Evolutionary conservation across 257 asterid species (phyloP), one percentile per base, ranked within the genome.

Genomic region (Anisodus acutangulus): DNA sequence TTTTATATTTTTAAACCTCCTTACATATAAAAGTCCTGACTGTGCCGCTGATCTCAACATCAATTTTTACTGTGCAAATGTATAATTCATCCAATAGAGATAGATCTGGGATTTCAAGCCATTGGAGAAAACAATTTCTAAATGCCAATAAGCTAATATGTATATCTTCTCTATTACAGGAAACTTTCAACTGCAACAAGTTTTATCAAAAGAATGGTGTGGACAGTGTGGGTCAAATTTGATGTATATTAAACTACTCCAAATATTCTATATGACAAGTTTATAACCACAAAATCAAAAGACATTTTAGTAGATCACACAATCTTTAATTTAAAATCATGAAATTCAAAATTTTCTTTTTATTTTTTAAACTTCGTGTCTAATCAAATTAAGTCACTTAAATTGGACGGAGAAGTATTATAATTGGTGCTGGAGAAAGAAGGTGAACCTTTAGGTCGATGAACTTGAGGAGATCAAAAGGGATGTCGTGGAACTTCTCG

Each of bases 381-480:
- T 31, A 31, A 31, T 31, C 35, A 31, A 31, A 31, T 1, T 31
- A 31, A 31, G 1, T 31, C 35, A 31, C 35, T 31, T 31, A 31
- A 31, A 31, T 31, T 31, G 35, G 35, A 31, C 35, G 35, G 35
- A 31, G 1, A 1, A 1, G 35, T 31, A 31, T 31, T 31, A 31
- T 2, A 57, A 57, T 57, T 57, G 63, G 63, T 16, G 3, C 16
- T 37, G 43, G 15, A 49, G 17, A 4, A 43, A 5, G 54, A 19
- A 37, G 9, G 8, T 6, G 19, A 82, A 93, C 98, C 98, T 93
- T 93, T 76, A 90, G 89, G 91, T 95, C 97, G 13, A 89, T 85
- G 84, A 95, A 92, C 84, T 80, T 83, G 91, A 95, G 97, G 57
- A 95, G 92, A 26, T 90, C 87, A 54, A 90, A 80, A 6, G 98